phyloP scores from a whole-genome alignment of 2,329 filamentous ascomycete genomes.

The Colletotrichum horii region DNA sequence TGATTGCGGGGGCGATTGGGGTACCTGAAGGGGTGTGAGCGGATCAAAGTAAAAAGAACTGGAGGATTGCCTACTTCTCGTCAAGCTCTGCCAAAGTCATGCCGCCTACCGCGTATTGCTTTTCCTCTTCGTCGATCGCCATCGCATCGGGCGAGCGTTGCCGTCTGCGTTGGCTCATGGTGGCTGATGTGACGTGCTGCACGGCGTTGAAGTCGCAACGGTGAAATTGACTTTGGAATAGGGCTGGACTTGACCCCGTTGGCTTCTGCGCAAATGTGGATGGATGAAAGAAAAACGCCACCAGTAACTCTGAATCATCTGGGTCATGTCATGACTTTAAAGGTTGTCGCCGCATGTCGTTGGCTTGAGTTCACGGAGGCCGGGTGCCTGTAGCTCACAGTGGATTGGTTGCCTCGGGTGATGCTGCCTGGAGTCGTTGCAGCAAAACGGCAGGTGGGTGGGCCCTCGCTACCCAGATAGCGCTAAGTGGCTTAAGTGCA shows the following conservation, averaged over 20 bases:
- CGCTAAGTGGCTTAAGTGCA: not conserved
- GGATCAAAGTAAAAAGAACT: no score
- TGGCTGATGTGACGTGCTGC: not conserved
- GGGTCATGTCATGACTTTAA: constrained; percentile 2
- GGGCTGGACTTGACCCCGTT: not conserved
- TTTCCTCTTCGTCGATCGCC: constrained; percentile 54
- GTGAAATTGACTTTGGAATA: not conserved
- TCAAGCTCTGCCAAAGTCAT: constrained; percentile 48
- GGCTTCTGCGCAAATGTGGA: not conserved
- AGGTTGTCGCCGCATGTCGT: not conserved
- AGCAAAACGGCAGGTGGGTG: not conserved
- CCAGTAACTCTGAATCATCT: not conserved
- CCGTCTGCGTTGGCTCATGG: constrained; percentile 37
- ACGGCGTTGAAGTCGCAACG: not conserved
- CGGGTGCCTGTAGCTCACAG: not conserved
- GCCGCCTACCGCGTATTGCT: constrained; percentile 51
- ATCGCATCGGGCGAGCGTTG: constrained; percentile 38
- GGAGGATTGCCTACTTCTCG: constrained; percentile 40
- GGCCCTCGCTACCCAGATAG: not conserved
- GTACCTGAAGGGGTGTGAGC: constrained; percentile 61
- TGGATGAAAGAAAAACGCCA: not conserved
- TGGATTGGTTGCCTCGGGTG: constrained; percentile 18
- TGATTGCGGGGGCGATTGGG: constrained; percentile 84
- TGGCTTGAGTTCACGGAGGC: not conserved
- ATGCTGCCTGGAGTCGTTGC: constrained; percentile 13